Evolutionary conservation across 2,329 filamentous ascomycete genomes (phyloP), one percentile per base, ranked within the genome.

Genomic region (Apiospora kogelbergensis): DNA sequence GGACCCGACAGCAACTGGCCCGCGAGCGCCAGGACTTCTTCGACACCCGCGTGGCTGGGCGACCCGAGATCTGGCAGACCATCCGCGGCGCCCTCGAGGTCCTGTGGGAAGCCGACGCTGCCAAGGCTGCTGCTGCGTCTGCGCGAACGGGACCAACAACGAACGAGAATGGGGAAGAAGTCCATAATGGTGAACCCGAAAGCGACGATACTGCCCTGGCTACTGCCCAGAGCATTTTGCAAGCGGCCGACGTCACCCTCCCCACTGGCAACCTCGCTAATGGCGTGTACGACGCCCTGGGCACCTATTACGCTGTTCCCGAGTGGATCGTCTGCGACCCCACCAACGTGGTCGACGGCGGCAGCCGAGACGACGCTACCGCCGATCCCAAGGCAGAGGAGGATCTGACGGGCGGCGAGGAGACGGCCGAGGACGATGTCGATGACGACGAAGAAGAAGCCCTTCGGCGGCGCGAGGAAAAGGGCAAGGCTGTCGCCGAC

Each of bases 1-100:
- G 93, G 93, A 94, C 92, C 0, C 88, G 87, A n/a, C 77, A 81
- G 20, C 83, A 91, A 67, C 83, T 97, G 2, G 88, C 89, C 69
- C 85, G 85, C 41, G 93, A 97, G 81, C 88, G 95, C 65, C 82
- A 82, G 65, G 94, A 94, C 71, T 98, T 97, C 84, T 98, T 97
- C 80, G 94, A 98, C 71, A 98, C 95, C 1, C 85, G 94, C 63
- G 93, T 97, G 20, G 92, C 91, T 0, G 94, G 94, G 2, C 86
- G 89, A 4, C 76, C 86, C 5, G 93, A 97, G 79, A 87, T 96
- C 33, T 98, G 95, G 95, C 89, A 89, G 73, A 91, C 93, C 0
- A 80, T 98, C 17, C 86, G 86, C 63, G 83, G 89, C 1, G 91
- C 90, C 0, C 84, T 94, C 22, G 87, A 92, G 70, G 82, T 93